phyloP scores from a whole-genome alignment of 2,329 filamentous ascomycete genomes.

The Fusarium brevicatenulatum region DNA sequence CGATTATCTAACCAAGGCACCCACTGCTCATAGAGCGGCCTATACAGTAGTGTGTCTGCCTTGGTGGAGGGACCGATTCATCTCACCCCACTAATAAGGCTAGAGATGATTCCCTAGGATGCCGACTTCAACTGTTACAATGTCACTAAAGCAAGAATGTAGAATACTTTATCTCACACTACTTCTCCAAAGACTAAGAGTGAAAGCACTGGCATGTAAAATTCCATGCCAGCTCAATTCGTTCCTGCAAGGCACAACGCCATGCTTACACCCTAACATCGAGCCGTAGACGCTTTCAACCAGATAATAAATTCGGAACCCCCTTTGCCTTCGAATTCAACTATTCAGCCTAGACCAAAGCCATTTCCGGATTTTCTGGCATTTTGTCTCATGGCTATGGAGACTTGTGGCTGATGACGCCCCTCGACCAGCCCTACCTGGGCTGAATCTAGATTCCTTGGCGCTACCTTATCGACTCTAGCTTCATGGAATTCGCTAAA shows the following conservation, averaged over 20 bases:
- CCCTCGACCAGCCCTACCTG: accelerated
- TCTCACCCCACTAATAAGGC: no score
- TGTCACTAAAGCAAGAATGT: no score
- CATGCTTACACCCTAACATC: not conserved
- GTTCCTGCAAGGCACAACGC: not conserved
- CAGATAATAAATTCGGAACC: accelerated
- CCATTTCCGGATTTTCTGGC: not conserved
- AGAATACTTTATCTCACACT: no score
- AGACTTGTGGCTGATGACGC: not conserved
- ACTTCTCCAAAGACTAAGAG: no score
- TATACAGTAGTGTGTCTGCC: no score
- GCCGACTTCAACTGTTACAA: no score
- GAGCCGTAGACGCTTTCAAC: not conserved
- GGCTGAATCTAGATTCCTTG: not conserved
- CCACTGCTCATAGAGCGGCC: no score
- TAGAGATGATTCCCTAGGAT: no score
- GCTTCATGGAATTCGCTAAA: not conserved
- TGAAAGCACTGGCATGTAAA: no score
- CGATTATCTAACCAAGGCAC: no score
- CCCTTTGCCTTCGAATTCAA: accelerated
- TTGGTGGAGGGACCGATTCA: no score
- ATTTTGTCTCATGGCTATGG: not conserved
- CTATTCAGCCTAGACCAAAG: accelerated
- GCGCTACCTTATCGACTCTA: accelerated
- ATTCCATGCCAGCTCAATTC: not conserved